phyloP scores from a whole-genome alignment of 2,329 filamentous ascomycete species.

The Scopulariopsis brevicaulis region DNA sequence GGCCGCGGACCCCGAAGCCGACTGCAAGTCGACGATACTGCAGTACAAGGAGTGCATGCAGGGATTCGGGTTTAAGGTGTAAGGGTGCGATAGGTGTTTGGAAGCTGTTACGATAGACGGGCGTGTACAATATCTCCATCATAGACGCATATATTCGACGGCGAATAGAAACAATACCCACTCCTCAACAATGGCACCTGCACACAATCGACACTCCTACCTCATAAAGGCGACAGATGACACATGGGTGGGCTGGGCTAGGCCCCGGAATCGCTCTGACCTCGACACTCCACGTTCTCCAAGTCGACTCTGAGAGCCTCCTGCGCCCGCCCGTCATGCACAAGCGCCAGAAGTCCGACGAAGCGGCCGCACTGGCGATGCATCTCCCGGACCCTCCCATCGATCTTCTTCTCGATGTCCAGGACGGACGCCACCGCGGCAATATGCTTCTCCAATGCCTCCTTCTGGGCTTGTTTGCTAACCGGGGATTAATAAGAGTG shows the following conservation, averaged over 20 bases:
- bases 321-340: conserved; percentile 1
- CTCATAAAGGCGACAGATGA: neutral
- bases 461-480: neutral
- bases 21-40: conserved; percentile 73
- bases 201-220: neutral
- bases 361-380: conserved; percentile 1
- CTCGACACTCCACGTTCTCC: neutral
- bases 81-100: neutral
- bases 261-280: neutral
- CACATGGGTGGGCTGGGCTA: neutral
- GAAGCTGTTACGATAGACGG: conserved; percentile 2
- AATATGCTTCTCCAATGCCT: neutral
- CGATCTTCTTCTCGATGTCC: neutral
- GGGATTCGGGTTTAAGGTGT: conserved; percentile 76
- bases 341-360: neutral
- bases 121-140: conserved; percentile 2
- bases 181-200: neutral
- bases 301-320: neutral
- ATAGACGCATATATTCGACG: conserved; percentile 4
- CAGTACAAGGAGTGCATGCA: conserved; percentile 89
- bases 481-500: neutral
- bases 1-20: conserved; percentile 66
- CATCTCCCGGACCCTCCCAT: conserved; percentile 1
- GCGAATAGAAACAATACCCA: conserved; percentile 2
- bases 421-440: neutral